Percentiles rank a stretch among this genome's conserved stretches.
Evolutionary conservation across 208 protist species (phyloP).

Genomic region (Crithidia fasciculata): DNA sequence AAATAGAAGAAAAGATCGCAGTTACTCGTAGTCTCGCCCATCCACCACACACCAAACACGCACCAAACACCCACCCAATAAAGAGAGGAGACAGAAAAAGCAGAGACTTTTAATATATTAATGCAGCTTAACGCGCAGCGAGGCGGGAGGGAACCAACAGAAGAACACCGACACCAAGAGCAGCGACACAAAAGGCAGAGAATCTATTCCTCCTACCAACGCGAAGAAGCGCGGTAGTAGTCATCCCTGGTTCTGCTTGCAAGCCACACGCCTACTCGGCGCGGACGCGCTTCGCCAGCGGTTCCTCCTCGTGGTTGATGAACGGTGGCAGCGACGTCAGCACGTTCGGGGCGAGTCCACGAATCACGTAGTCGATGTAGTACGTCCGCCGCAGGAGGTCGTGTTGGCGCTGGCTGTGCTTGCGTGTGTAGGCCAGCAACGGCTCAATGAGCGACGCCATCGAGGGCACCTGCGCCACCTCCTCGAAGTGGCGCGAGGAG

Average conservation of each 20-base stretch:
- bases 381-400: slow-evolving; percentile 85
- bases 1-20: slow-evolving; percentile 22
- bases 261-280: slow-evolving; percentile 5
- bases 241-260: not conserved
- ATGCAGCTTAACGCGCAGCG: too few species aligned
- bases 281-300: slow-evolving; percentile 34
- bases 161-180: too few species aligned
- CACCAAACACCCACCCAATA: not conserved
- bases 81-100: not conserved
- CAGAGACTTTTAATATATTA: not conserved
- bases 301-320: slow-evolving; percentile 19
- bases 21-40: not conserved
- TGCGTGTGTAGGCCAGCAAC: slow-evolving; percentile 83
- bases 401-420: slow-evolving; percentile 88
- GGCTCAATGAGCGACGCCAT: slow-evolving; percentile 75
- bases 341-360: slow-evolving; percentile 46
- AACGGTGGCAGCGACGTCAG: slow-evolving; percentile 78
- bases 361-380: slow-evolving; percentile 91
- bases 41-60: not conserved
- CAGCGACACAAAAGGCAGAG: too few species aligned
- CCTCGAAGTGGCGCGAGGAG: slow-evolving; percentile 61
- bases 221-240: too few species aligned
- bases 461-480: slow-evolving; percentile 61
- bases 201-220: too few species aligned
- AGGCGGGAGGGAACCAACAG: too few species aligned